Evolutionary conservation across 495 filamentous ascomycete genomes (phyloP).

Genomic region (Bathelium albidoporum): DNA sequence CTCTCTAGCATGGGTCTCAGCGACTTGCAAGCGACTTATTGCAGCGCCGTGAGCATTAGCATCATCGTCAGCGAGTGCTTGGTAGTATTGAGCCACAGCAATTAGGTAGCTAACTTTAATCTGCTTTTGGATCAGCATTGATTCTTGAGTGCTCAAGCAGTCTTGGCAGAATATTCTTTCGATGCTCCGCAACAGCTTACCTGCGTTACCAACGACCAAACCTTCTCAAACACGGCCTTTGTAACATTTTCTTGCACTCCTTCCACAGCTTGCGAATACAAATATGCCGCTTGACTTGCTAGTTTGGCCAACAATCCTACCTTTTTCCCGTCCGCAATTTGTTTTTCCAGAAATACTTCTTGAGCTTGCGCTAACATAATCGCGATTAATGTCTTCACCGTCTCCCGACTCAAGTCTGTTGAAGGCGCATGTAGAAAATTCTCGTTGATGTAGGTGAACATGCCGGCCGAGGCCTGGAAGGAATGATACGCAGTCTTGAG

Average conservation of each 20-base stretch:
- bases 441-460: constrained; percentile 99
- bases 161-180: neutral
- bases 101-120: constrained; percentile 77
- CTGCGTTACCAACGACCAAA: constrained; percentile 82
- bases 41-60: constrained; percentile 78
- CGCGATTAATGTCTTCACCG: constrained; percentile 85
- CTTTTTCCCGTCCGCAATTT: constrained; percentile 88
- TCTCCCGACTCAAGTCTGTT: constrained; percentile 85
- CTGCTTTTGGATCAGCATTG: constrained; percentile 24
- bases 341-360: constrained; percentile 95
- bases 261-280: constrained; percentile 80
- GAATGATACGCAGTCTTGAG: constrained; percentile 96
- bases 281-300: constrained; percentile 75
- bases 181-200: constrained; percentile 30
- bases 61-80: constrained; percentile 85
- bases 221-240: constrained; percentile 87
- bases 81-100: constrained; percentile 86
- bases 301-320: constrained; percentile 84
- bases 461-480: constrained; percentile 93
- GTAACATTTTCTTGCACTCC: constrained; percentile 86
- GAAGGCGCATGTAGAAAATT: constrained; percentile 97
- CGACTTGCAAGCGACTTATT: constrained; percentile 71
- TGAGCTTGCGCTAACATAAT: constrained; percentile 92
- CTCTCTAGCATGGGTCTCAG: constrained; percentile 64
- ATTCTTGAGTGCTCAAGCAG: neutral